Conservation (phyloP, 805 yeast species). For the Pichia deserticola region DNA sequence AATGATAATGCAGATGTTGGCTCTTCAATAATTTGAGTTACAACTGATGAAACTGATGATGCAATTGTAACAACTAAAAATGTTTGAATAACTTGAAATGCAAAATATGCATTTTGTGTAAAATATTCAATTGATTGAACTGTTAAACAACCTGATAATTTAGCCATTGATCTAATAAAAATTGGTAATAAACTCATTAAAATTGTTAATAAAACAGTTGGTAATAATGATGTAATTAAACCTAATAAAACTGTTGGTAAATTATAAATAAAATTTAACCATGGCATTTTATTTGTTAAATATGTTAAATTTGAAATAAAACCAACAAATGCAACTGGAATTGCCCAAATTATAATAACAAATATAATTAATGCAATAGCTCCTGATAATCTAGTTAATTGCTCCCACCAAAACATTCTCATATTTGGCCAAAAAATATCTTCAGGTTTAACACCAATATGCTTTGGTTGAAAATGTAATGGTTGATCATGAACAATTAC, state of each 20-base stretch:
- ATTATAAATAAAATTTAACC: constrained; percentile 49
- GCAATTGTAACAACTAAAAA: constrained; percentile 65
- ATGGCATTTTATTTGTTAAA: constrained; percentile 48
- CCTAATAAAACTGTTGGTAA: constrained; percentile 52
- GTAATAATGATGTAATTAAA: constrained; percentile 59
- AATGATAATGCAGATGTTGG: constrained; percentile 53
- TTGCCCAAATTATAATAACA: constrained; percentile 59
- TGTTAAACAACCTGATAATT: constrained; percentile 50
- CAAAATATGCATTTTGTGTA: constrained; percentile 63
- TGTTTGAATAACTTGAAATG: constrained; percentile 63
- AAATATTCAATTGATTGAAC: constrained; percentile 50
- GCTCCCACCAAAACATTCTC: constrained; percentile 78
- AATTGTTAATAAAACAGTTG: constrained; percentile 56
- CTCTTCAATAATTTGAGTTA: constrained; percentile 49
- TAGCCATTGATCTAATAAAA: constrained; percentile 57
- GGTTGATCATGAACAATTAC: constrained; percentile 59
- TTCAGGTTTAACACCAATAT: constrained; percentile 54
- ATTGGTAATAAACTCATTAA: constrained; percentile 63
- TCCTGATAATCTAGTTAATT: constrained; percentile 43
- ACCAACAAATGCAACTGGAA: constrained; percentile 78
- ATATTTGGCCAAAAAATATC: constrained; percentile 66
- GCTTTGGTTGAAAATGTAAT: constrained; percentile 50
- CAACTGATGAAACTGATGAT: constrained; percentile 65
- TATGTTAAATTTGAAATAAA: constrained; percentile 59
- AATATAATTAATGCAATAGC: constrained; percentile 50